Conservation (phyloP, 139 green algal genomes). For the Spirogloea muscicola region DNA sequence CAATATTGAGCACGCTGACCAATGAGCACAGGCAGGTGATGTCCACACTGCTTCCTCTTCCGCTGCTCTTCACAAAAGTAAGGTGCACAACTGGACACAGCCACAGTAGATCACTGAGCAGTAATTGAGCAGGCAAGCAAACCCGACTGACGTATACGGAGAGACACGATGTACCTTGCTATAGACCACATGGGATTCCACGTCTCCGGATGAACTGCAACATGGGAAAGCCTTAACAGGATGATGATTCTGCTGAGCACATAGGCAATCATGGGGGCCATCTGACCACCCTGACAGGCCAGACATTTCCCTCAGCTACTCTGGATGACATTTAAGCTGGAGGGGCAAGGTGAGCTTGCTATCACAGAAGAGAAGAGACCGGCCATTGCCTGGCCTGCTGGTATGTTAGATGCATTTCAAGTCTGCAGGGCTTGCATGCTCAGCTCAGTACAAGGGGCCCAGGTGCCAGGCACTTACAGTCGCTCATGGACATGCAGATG, state of each 20-base stretch:
- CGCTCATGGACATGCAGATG: slow-evolving; percentile 92
- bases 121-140: no score
- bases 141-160: no score
- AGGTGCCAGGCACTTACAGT: slow-evolving; percentile 34
- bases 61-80: neutral
- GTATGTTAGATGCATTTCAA: neutral
- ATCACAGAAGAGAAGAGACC: neutral
- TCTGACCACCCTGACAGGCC: neutral
- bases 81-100: no score
- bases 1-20: neutral
- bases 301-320: neutral
- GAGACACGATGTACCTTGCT: slow-evolving; percentile 26
- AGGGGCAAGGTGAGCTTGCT: neutral
- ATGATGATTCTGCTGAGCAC: neutral
- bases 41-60: no score
- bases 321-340: neutral
- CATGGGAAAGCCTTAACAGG: neutral
- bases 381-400: no score
- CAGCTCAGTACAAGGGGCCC: neutral
- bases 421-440: neutral
- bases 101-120: no score
- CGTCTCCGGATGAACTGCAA: slow-evolving; percentile 42
- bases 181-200: slow-evolving; percentile 48
- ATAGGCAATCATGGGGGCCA: neutral
- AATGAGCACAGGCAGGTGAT: neutral